Base-by-base conservation (phyloP, 2,329 filamentous ascomycete species). In the Anthostomella pinea region DNA sequence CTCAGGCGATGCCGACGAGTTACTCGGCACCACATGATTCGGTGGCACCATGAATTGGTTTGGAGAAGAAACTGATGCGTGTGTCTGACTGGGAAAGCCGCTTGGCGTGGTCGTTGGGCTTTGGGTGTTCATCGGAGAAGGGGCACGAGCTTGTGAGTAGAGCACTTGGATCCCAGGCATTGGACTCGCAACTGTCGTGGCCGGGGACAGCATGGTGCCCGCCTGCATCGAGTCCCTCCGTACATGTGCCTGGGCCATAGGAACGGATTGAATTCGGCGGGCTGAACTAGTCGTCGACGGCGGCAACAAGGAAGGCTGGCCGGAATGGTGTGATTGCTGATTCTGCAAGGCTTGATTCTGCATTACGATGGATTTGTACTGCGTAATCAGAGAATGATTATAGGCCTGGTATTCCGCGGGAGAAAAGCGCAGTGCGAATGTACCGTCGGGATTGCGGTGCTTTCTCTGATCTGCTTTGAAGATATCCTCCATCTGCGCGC, bases 401-500 rank as follows among this genome's bases (percentile, higher is more conserved):
- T 57, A 51, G 2, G 33, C 26, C 3, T 45, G 33, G 30, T 54
- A 54, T 15, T 35, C 26, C 13, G 21, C 13, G 9, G 43, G 31
- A 21, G 17, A 30, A 10, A 39, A 25, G 3, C 13, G 31, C 8
- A 26, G 10, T 14, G 24, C 48, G 35, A 48, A 54, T 13, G 34
- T 41, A 6, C 53, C 44, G 28, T 44, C 34, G 16, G 33, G 19
- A 38, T 51, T 49, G 17, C 48, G 49, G 29, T 64, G 58, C 11
- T 43, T 52, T n/a, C 49, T 24, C 38, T 62, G 60, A 41, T 68
- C 65, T 17, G 46, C 30, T 21, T 43, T 48, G 45, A 70, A 69
- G 3, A 68, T 4, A 3, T 48, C 39, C 15, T 67, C 59, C 52
- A 69, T 58, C 24, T 49, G 41, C 3, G 41, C 27, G 10, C 61